Evolutionary conservation across 768 basidiomycete genomes (phyloP).

Genomic region (Tylopilus sp.): DNA sequence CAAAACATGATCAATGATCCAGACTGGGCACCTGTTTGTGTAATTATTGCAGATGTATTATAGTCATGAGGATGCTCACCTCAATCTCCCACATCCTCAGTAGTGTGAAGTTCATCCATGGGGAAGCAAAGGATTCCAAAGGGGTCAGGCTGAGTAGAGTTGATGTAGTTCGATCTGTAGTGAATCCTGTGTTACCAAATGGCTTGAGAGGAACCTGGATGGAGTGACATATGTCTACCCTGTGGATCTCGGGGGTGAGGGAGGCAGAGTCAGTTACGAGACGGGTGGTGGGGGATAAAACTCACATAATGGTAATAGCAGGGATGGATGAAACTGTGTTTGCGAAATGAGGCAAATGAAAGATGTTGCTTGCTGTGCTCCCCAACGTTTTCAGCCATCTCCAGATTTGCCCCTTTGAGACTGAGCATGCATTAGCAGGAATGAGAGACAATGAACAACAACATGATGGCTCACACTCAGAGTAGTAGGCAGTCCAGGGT

Average conservation of each 20-base stretch:
- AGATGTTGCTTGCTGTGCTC: conserved; percentile 10
- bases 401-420: conserved; percentile 19
- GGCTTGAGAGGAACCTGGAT: no score
- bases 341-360: conserved; percentile 14
- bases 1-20: conserved; percentile 50
- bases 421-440: background rate
- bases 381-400: conserved; percentile 10
- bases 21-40: conserved; percentile 28
- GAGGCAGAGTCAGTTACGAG: no score
- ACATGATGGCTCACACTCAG: conserved; percentile 15
- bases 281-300: no score
- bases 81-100: conserved; percentile 46
- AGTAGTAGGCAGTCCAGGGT: conserved; percentile 1
- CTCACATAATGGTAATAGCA: conserved; percentile 18
- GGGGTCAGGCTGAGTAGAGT: no score
- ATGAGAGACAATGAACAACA: background rate
- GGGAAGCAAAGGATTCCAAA: no score
- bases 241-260: no score
- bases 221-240: no score
- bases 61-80: conserved; percentile 22
- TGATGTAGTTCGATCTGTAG: no score
- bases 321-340: conserved; percentile 13
- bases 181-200: no score
- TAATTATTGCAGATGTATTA: background rate
- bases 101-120: no score